phyloP scores from a whole-genome alignment of 805 yeast genomes.

The Monosporozyma aquatica region DNA sequence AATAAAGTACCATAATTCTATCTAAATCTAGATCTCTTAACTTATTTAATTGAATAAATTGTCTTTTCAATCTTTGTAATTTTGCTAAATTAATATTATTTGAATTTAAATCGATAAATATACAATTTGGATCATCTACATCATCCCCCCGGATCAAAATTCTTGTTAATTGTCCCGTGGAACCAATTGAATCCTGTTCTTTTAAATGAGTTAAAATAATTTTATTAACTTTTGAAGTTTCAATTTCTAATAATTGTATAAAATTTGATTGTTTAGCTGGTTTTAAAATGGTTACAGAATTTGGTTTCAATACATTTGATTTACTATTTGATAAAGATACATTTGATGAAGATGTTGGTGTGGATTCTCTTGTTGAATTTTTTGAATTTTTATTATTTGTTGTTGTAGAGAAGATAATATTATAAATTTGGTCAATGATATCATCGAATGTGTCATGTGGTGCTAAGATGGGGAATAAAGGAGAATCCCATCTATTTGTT shows the following conservation, averaged over 20 bases:
- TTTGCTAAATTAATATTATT: conserved; percentile 55
- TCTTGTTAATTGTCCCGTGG: conserved; percentile 30
- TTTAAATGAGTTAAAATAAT: conserved; percentile 46
- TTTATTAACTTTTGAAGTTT: conserved; percentile 56
- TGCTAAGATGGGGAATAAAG: conserved; percentile 58
- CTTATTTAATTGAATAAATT: conserved; percentile 72
- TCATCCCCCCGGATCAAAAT: conserved; percentile 35
- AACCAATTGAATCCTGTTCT: conserved; percentile 31
- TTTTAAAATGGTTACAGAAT: conserved; percentile 73
- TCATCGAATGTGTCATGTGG: conserved; percentile 25
- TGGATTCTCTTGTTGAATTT: background rate
- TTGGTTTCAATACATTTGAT: conserved; percentile 58
- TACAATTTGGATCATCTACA: conserved; percentile 32
- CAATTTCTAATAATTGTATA: conserved; percentile 65
- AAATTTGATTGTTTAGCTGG: conserved; percentile 73
- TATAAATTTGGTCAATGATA: conserved; percentile 56
- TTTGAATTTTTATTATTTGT: conserved; percentile 8
- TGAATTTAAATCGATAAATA: conserved; percentile 52
- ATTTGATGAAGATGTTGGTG: background rate
- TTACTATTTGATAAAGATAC: conserved; percentile 25
- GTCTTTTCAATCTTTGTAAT: conserved; percentile 73
- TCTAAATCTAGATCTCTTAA: conserved; percentile 64
- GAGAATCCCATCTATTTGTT: conserved; percentile 87
- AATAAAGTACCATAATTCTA: conserved; percentile 63
- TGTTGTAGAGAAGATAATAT: conserved; percentile 38